Base-by-base conservation (phyloP, 2,329 filamentous ascomycete genomes). In the Aspergillus neotritici region DNA sequence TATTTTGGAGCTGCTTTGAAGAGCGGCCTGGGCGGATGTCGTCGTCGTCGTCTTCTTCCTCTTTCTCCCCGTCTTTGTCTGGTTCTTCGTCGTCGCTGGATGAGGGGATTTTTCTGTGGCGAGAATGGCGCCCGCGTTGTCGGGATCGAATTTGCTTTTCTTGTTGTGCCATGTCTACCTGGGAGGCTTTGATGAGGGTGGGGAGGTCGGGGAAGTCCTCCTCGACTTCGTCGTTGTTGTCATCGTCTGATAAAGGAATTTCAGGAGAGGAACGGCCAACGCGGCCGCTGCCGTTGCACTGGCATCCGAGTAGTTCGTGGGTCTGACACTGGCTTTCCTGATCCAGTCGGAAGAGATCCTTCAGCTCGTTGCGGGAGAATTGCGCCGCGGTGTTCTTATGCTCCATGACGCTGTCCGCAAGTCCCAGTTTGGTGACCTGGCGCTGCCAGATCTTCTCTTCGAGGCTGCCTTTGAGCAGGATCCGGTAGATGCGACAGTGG, bases 361-460 rank as follows among this genome's bases (percentile, higher is more conserved):
- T 71, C 17, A 87, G 64, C 52, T 87, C 84, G 36, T 84, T 79
- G 4, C 71, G 68, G 0, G 81, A 82, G 58, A 87, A 87, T 29
- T 77, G 79, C 7, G 76, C 71, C 16, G 74, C 62, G 9, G 59
- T 75, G 29, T 73, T 72, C 57, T 83, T 84, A 47, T 79, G 75
- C 50, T 87, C 83, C 55, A 87, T 82, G 25, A 87, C 80, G 41
- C 79, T 83, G 55, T 86, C 82, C 2, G 83, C 82, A 2, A 87
- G 69, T 2, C 82, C 82, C 52, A 79, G 75, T 62, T 87, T 87
- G 41, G 80, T 84, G 31, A 86, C 71, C 58, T 87, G 84, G 7
- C 84, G 72, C 60, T 87, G 83, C 66, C 79, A 87, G 44, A 87
- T 87, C 64, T 85, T 86, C 64, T 87, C 83, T 50, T 87, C 84